Evolutionary conservation across 306 rosid genomes (phyloP), one percentile per base, ranked within the genome.

Genomic region (Rubus idaeus): DNA sequence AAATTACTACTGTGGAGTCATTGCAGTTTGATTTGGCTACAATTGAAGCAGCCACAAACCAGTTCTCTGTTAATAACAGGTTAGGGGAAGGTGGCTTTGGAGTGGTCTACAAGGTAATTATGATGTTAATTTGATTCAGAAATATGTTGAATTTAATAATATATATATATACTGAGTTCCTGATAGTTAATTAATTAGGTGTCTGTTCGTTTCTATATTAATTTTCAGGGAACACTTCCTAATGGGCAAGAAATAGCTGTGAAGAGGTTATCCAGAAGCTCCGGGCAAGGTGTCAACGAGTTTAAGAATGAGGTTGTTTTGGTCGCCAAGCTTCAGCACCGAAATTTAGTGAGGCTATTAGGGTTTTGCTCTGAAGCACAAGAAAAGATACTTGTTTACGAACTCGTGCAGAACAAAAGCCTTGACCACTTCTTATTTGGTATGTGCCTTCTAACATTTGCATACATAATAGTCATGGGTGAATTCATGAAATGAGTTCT

Each of bases 41-140:
- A 7, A 71, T 83, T 50, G 62, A 66, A 49, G 74, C 53, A 6
- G 84, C 84, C 17, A 83, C 87, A 8, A 60, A 68, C 14, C 67
- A 65, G 3, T 80, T 83, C 61, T 72, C 82, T 7, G 44, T 47
- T n/a, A 21, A 49, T 11, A 79, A 79, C 50, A 83, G 13, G 72
- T 21, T 83, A 4, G 82, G 84, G 6, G 57, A 58, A 61, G 87
- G 87, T 5, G 87, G 84, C 30, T 80, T 75, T 61, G 76, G 83
- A 26, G 70, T 37, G 35, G 83, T 80, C 14, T 80, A 68, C 39
- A 80, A 68, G 84, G 84, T 61, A 61, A 12, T 60, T 13, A 30
- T 23, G 74, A 69, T 4, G 23, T 69, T n/a, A n/a, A n/a, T n/a
- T 69, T 47, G 16, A 39, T 56, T 30, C 20, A 12, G 11, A 61